Base-by-base conservation (phyloP, 2,329 filamentous ascomycete species). In the Scedosporium minutisporum region DNA sequence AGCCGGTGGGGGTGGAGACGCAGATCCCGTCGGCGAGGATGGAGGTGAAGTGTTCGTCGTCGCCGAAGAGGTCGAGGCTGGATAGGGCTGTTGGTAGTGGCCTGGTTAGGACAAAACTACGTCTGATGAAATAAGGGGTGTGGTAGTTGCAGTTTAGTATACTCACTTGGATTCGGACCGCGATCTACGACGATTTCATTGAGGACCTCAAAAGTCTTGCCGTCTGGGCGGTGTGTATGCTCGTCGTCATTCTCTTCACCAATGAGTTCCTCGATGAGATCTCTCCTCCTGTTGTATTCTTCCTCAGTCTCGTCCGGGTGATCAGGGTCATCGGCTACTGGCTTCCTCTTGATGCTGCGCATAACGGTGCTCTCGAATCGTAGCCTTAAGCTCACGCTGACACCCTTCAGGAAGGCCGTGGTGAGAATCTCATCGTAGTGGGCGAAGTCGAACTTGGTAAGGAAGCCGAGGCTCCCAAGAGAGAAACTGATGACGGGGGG, bases 171-270 rank as follows among this genome's bases (percentile, higher is more conserved):
- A 74, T 96, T 97, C 6, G 95, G 95, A 0, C 95, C 95, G 18
- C 95, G 84, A 71, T 99, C 95, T 33, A 97, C 86, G 7, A 99
- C 93, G n/a, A 97, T 87, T 72, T 99, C 95, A 69, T 99, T 99
- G 65, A 99, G 77, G 63, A 97, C 96, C 74, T 96, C 91, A 72
- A 87, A 91, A 1, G 90, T 93, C 46, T 14, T 38, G 9, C 87
- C 86, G 68, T 95, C 91, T 0, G 93, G 93, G 51, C 80, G 83
- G 76, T 97, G 95, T 0, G 93, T 97, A 67, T 88, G 85, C 68
- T 89, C 86, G 68, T 96, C 89, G 57, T 93, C 91, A 58, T 85
- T 85, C 76, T 93, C 91, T 71, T 93, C 90, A 4, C 91, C 93
- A 59, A 96, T 88, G 58, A 97, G 76, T 71, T 97, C 93, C 71